Evolutionary conservation across 345 rosid species (phyloP), one percentile per base, ranked within the genome.

Genomic region (Cardamine resedifolia): DNA sequence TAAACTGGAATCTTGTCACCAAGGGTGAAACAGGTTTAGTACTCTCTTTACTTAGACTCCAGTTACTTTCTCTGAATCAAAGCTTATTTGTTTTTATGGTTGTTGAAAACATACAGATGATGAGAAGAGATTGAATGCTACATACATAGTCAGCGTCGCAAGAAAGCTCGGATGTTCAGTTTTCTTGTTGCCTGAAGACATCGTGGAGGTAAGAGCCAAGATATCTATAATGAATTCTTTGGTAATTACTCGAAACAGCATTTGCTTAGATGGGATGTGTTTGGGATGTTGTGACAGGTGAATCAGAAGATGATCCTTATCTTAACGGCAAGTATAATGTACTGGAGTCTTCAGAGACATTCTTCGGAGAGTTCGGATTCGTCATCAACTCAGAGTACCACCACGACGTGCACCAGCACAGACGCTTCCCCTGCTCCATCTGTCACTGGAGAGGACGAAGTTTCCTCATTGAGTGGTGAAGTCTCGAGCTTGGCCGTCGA

Each of bases 91-190:
- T 63, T 18, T 47, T 11, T 36, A 11, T 2, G 7, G 16, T 49
- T 15, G 52, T 59, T 45, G 55, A 64, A 64, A 63, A 76, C 52
- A 14, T 52, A 19, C 58, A 95, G 99, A 82, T 58, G 97, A 89
- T 0, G 96, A 91, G 77, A 95, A 90, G 88, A 89, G 91, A 77
- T 79, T 95, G 84, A 95, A 95, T 61, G 96, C 97, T 43, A 95
- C 97, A 6, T 95, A 95, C 80, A 91, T 87, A 77, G 86, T 95
- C 73, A 95, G 97, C 8, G 99, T 91, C 9, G 91, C 97, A 16
- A 82, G 99, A 68, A 95, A 95, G 81, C 91, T 95, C 1, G 99
- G 99, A 2, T 95, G 99, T 81, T 91, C 99, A 33, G 86, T 95
- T 77, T 95, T 95, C 90, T 82, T 91, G 84, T 73, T 95, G 76